phyloP scores from a whole-genome alignment of 2,329 filamentous ascomycete genomes.

The Paecilomyces formosus region DNA sequence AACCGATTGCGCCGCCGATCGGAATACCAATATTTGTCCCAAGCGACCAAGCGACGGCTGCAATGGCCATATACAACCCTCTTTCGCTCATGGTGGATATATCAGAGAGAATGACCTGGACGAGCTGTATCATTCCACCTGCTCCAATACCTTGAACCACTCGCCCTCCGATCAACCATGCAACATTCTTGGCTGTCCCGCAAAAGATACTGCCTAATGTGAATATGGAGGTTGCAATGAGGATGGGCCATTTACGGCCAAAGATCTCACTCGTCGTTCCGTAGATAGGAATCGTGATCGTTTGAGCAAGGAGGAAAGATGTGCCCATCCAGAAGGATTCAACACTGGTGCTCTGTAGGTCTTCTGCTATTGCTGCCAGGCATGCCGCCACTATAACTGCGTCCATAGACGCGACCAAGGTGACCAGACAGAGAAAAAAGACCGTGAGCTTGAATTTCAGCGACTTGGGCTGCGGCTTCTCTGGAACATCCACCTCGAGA shows the following conservation, averaged over 20 bases:
- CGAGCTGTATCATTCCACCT: conserved; percentile 36
- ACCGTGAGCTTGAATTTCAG: background rate
- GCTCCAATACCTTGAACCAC: conserved; percentile 46
- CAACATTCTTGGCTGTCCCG: conserved; percentile 3
- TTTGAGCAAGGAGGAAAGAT: background rate
- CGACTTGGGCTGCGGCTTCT: background rate
- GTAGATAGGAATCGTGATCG: background rate
- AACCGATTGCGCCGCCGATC: conserved; percentile 12
- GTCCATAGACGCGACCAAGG: background rate
- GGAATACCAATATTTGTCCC: conserved; percentile 31
- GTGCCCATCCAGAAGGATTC: background rate
- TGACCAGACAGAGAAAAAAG: background rate
- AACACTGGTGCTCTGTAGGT: background rate
- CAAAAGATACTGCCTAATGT: conserved; percentile 6
- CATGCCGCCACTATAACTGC: background rate
- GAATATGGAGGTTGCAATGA: conserved; percentile 3
- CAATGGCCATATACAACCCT: conserved; percentile 34
- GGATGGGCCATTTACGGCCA: conserved; percentile 5
- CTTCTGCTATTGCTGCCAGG: background rate
- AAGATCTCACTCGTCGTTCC: conserved; percentile 3
- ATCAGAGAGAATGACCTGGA: conserved; percentile 45
- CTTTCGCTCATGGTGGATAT: conserved; percentile 43
- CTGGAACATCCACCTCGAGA: background rate
- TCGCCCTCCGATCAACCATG: conserved; percentile 46
- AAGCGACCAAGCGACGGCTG: conserved; percentile 33